A percentile compares a stretch with the other conserved stretches of the same genome.
These are phyloP conservation scores for Lepiota subincarnata DNA, from an alignment of 768 basidiomycete genomes.

Conservation along the genomic window DNA sequence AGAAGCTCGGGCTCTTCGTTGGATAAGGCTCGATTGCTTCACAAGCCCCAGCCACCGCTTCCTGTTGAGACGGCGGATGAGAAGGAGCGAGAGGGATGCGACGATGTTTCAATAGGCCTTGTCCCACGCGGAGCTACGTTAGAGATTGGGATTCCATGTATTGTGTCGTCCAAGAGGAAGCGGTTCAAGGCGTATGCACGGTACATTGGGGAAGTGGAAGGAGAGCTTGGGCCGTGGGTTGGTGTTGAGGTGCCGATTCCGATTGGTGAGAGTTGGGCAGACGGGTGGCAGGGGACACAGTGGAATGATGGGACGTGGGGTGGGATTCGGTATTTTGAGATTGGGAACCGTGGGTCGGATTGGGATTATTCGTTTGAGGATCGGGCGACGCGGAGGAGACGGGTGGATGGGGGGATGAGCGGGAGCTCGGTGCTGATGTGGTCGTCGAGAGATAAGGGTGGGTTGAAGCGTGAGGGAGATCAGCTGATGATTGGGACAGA, in stretches of 20 bases:
- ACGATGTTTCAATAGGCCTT: conserved; percentile 7
- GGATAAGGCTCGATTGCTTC: conserved; percentile 1
- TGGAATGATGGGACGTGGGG: conserved; percentile 87
- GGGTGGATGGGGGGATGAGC: conserved; percentile 27
- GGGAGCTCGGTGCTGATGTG: conserved; percentile 20
- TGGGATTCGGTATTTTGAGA: conserved; percentile 82
- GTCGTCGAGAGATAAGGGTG: conserved; percentile 22
- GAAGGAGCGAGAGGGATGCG: neutral
- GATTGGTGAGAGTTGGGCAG: conserved; percentile 42
- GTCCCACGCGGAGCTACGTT: conserved; percentile 64
- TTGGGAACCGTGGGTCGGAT: conserved; percentile 43
- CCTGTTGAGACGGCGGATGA: conserved; percentile 12
- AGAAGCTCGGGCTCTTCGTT: conserved; percentile 1
- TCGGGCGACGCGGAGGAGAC: conserved; percentile 41
- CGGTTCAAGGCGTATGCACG: conserved; percentile 84
- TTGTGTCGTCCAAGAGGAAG: conserved; percentile 77
- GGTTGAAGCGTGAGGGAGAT: conserved; percentile 39
- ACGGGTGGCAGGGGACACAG: conserved; percentile 34
- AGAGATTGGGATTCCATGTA: conserved; percentile 86
- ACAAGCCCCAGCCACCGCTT: conserved; percentile 12
- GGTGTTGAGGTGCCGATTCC: conserved; percentile 82
- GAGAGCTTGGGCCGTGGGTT: conserved; percentile 83
- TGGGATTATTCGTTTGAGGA: conserved; percentile 59
- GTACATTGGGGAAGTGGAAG: conserved; percentile 84
- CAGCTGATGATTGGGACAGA: conserved; percentile 49